A percentile compares a stretch with the other conserved stretches of the same genome.
Evolutionary conservation across 139 green algal species (phyloP).

Genomic region (Chlorella sp.): DNA sequence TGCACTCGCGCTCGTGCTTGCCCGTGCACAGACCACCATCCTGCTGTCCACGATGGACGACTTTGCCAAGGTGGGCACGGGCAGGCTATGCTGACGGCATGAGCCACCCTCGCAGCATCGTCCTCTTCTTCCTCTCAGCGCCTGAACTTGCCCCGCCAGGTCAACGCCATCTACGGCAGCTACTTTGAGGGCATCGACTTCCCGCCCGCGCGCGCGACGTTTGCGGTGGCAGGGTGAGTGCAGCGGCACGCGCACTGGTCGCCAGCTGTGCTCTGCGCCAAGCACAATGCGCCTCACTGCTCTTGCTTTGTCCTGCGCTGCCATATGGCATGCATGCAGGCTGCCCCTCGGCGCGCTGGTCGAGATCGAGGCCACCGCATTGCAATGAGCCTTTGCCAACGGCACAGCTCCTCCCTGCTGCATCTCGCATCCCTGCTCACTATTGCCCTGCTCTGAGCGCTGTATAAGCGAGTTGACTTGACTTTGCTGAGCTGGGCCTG

Average conservation of each 20-base stretch:
- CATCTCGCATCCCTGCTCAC: too few species aligned
- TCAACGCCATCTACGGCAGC: conserved; percentile 88
- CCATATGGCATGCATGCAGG: not conserved
- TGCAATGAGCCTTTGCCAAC: conserved; percentile 45
- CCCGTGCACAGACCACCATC: conserved; percentile 81
- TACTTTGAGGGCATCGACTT: conserved; percentile 87
- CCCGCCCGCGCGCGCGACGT: conserved; percentile 84
- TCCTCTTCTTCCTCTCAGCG: too few species aligned
- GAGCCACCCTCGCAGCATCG: too few species aligned
- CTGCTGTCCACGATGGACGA: conserved; percentile 89
- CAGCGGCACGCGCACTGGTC: not conserved
- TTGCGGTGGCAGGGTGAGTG: conserved; percentile 76
- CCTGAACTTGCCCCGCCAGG: too few species aligned
- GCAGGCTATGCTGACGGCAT: too few species aligned
- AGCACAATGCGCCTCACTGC: not conserved
- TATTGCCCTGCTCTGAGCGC: too few species aligned
- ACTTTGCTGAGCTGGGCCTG: too few species aligned
- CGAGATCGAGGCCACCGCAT: conserved; percentile 81
- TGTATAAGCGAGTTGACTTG: too few species aligned
- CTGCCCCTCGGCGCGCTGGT: conserved; percentile 78
- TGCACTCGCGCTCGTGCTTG: not conserved
- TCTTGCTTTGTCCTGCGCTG: too few species aligned
- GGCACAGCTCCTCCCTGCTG: too few species aligned
- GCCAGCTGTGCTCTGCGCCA: not conserved
- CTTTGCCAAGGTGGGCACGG: too few species aligned